Conservation (phyloP, 306 rosid species). For the Astragalus membranaceus region DNA sequence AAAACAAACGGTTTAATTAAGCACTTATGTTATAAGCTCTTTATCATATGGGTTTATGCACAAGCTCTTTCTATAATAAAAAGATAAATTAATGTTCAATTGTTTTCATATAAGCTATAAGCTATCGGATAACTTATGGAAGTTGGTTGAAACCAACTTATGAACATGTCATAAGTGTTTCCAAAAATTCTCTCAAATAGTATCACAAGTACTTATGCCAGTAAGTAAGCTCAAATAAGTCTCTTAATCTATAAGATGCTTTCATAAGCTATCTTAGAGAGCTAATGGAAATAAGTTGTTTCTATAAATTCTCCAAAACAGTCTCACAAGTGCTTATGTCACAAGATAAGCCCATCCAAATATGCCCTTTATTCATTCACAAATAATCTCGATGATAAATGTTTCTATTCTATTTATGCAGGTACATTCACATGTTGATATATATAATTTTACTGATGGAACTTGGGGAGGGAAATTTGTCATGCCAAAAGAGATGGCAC, state of each 20-base stretch:
- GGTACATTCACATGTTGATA: constrained; percentile 95
- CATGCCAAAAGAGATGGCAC: constrained; percentile 97
- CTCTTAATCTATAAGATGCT: too few species aligned
- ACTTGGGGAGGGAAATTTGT: constrained; percentile 74
- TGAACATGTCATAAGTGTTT: neutral
- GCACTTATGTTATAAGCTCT: neutral
- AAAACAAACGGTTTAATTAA: neutral
- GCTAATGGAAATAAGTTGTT: too few species aligned
- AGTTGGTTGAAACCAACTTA: neutral
- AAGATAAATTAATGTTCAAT: too few species aligned
- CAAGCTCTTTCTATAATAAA: too few species aligned
- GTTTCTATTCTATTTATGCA: neutral
- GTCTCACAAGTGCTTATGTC: neutral
- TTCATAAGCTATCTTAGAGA: too few species aligned
- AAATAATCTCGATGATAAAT: neutral
- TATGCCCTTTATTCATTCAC: too few species aligned
- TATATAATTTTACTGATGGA: constrained; percentile 62
- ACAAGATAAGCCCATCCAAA: neutral
- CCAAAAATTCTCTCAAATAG: neutral
- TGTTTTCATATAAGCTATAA: neutral
- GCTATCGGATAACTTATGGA: neutral
- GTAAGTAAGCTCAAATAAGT: too few species aligned
- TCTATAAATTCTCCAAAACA: too few species aligned
- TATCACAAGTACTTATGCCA: too few species aligned
- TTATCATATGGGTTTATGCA: neutral